A percentile compares a stretch with the other conserved stretches of the same genome.
These are phyloP conservation scores for Syzygium syzygioides DNA, from an alignment of 441 rosid species.

Conservation along the genomic window DNA sequence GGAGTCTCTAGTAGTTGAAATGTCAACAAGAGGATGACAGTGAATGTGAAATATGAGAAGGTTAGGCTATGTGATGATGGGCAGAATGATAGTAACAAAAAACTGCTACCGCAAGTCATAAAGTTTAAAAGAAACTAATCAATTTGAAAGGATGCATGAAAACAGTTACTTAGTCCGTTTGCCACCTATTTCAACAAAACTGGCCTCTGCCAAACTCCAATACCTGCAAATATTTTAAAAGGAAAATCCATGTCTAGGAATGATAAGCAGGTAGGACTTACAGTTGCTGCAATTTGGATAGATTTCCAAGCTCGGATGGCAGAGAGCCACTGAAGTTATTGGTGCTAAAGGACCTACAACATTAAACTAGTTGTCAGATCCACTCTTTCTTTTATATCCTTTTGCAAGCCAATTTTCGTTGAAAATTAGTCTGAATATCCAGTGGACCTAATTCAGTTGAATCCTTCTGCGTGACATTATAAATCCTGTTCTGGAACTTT, in stretches of 20 bases:
- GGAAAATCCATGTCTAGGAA: neutral
- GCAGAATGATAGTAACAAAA: neutral
- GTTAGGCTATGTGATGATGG: neutral
- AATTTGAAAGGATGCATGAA: neutral
- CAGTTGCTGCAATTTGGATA: constrained; percentile 26
- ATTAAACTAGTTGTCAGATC: neutral
- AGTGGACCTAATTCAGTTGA: neutral
- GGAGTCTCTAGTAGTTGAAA: neutral
- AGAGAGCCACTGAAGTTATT: constrained; percentile 39
- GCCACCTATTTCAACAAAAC: neutral
- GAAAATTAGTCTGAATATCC: neutral
- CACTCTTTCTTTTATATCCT: too few relatives aligned
- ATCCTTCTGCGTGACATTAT: neutral
- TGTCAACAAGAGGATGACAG: neutral
- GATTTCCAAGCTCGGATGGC: constrained; percentile 37
- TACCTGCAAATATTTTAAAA: neutral
- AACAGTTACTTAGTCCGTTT: neutral
- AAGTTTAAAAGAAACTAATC: neutral
- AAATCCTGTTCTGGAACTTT: neutral
- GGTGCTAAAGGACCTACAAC: constrained; percentile 16
- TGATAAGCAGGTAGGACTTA: constrained; percentile 7
- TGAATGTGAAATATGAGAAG: neutral
- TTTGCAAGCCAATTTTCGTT: neutral
- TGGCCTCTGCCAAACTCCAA: neutral
- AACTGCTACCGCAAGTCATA: neutral